Evolutionary conservation across 106 monocot genomes (phyloP).

Genomic region (Apostasia shenzhenica): DNA sequence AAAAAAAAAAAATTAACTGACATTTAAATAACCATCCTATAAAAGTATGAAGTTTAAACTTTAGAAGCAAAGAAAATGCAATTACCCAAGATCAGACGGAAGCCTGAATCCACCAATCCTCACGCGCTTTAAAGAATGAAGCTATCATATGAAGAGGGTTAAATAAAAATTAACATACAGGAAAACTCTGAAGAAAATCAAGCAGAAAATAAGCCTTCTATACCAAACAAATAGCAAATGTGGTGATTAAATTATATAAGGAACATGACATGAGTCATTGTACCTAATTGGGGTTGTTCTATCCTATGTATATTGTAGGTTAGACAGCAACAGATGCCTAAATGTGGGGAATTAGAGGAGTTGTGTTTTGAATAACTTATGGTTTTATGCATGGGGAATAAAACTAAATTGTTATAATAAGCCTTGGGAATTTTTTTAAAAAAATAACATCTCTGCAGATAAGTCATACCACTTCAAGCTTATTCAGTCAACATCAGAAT

Average conservation of each 20-base stretch:
- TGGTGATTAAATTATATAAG: neutral
- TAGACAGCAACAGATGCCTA: neutral
- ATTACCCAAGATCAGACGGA: slow-evolving; percentile 78
- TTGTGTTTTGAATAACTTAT: too few relatives aligned
- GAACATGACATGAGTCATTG: neutral
- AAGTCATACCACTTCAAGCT: too few relatives aligned
- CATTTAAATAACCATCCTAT: too few relatives aligned
- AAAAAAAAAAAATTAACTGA: too few relatives aligned
- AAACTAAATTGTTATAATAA: too few relatives aligned
- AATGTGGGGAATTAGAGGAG: too few relatives aligned
- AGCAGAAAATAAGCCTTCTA: neutral
- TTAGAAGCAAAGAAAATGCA: neutral
- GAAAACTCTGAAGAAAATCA: neutral
- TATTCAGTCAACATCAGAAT: too few relatives aligned
- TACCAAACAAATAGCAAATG: neutral
- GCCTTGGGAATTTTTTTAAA: too few relatives aligned
- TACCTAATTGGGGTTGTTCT: neutral
- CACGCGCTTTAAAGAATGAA: slow-evolving; percentile 80
- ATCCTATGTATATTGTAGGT: too few relatives aligned
- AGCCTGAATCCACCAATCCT: slow-evolving; percentile 74
- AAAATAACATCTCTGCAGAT: too few relatives aligned
- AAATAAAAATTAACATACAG: slow-evolving; percentile 11
- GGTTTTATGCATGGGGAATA: too few relatives aligned
- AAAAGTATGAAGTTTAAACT: too few relatives aligned
- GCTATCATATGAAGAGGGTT: slow-evolving; percentile 26